phyloP scores from a whole-genome alignment of 768 basidiomycete species.

The Phaeotremella fagi region DNA sequence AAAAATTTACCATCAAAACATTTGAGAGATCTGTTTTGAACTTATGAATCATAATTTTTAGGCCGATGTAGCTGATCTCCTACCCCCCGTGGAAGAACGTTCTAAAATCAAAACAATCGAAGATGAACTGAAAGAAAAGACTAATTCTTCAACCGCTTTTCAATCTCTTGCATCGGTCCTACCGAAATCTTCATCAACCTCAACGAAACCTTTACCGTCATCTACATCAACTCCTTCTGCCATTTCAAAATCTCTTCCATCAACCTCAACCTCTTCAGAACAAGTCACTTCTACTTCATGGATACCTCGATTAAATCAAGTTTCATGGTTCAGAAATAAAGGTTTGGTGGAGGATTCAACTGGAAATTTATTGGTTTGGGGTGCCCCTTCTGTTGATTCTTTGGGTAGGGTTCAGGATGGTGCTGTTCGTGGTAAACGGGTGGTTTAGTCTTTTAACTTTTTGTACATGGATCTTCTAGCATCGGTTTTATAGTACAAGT shows the following conservation, averaged over 20 bases:
- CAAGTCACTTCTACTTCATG: constrained; percentile 1
- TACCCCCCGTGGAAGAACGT: constrained; percentile 49
- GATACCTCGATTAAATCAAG: constrained; percentile 23
- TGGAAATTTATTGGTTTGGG: constrained; percentile 43
- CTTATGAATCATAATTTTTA: constrained; percentile 4
- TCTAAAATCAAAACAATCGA: constrained; percentile 45
- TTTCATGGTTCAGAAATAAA: constrained; percentile 23
- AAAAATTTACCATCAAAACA: not conserved
- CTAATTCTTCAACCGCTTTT: not conserved
- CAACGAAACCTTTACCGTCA: constrained; percentile 7
- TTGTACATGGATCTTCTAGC: not conserved
- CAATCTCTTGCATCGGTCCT: constrained; percentile 30
- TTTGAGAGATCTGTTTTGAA: no score
- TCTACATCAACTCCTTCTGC: constrained; percentile 12
- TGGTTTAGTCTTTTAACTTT: not conserved
- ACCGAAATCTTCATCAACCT: constrained; percentile 3
- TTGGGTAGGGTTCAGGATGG: constrained; percentile 23
- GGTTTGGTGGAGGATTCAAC: constrained; percentile 32
- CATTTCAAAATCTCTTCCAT: not conserved
- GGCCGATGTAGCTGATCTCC: constrained; percentile 45
- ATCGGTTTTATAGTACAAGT: constrained; percentile 11
- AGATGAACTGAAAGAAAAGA: constrained; percentile 43
- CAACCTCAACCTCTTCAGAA: not conserved
- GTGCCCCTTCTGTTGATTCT: constrained; percentile 36
- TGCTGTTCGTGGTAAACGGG: not conserved